Evolutionary conservation across 2,329 filamentous ascomycete species (phyloP).

Genomic region (Amauroascus niger): DNA sequence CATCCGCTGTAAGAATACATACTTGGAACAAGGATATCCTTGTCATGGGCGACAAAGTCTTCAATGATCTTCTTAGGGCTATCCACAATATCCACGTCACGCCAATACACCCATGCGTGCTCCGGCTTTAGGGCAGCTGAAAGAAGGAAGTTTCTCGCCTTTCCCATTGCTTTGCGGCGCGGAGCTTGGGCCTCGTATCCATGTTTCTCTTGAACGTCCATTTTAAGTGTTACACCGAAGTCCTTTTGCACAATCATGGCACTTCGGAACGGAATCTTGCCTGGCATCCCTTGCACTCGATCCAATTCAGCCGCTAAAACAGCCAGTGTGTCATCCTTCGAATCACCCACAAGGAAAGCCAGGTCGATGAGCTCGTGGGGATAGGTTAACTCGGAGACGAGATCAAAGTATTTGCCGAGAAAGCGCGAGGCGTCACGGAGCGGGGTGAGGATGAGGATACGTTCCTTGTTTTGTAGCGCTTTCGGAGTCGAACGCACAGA

Average conservation of each 20-base stretch:
- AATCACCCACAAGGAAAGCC: constrained; percentile 88
- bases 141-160: constrained; percentile 84
- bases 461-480: constrained; percentile 70
- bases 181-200: constrained; percentile 80
- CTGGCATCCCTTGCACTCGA: constrained; percentile 67
- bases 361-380: constrained; percentile 93
- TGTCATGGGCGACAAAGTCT: constrained; percentile 89
- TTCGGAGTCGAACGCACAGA: constrained; percentile 68
- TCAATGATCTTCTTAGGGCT: constrained; percentile 80
- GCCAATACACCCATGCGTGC: constrained; percentile 98
- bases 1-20: constrained; percentile 36
- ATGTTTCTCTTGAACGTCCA: constrained; percentile 74
- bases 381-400: constrained; percentile 80
- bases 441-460: constrained; percentile 83
- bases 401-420: constrained; percentile 84
- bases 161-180: constrained; percentile 79
- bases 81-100: constrained; percentile 92
- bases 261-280: constrained; percentile 62
- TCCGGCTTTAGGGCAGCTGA: constrained; percentile 76
- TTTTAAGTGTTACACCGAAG: constrained; percentile 62
- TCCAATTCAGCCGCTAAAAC: constrained; percentile 75
- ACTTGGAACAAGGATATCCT: constrained; percentile 92
- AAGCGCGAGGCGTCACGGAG: constrained; percentile 78
- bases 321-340: constrained; percentile 82
- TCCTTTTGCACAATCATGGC: constrained; percentile 83